A percentile compares a stretch with the other conserved stretches of the same genome.
phyloP scores from a whole-genome alignment of 495 filamentous ascomycete species.

The Podospora bellae-mahoneyi region DNA sequence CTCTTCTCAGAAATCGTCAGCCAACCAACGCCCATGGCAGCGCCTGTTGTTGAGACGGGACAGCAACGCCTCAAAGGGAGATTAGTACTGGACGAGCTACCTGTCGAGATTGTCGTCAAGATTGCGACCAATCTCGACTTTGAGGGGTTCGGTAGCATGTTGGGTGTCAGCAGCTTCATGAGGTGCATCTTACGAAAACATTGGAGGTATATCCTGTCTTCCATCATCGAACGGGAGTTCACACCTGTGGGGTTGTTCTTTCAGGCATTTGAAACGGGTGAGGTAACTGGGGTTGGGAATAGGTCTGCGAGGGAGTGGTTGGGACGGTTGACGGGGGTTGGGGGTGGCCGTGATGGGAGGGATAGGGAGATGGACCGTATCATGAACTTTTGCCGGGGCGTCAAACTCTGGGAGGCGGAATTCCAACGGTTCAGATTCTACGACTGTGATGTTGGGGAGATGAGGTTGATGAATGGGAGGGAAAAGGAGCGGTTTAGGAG shows the following conservation, averaged over 20 bases:
- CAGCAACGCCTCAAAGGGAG: neutral
- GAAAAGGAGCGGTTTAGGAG: constrained; percentile 62
- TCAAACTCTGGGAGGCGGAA: constrained; percentile 61
- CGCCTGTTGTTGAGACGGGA: neutral
- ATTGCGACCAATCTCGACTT: constrained; percentile 35
- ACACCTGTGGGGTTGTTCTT: constrained; percentile 58
- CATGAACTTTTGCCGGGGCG: constrained; percentile 53
- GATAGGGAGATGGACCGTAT: constrained; percentile 28
- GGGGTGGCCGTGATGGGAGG: neutral
- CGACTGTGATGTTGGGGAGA: constrained; percentile 48
- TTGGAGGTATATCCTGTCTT: constrained; percentile 26
- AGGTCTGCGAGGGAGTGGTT: constrained; percentile 4
- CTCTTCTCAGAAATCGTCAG: neutral
- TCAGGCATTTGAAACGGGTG: constrained; percentile 46
- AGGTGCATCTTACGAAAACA: constrained; percentile 23
- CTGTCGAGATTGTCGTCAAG: constrained; percentile 34
- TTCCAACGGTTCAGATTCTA: constrained; percentile 71
- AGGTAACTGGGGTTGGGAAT: no score
- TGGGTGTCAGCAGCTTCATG: constrained; percentile 22
- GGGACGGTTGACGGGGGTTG: neutral
- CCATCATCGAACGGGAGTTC: constrained; percentile 48
- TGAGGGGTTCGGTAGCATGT: constrained; percentile 25
- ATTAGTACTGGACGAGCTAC: constrained; percentile 11
- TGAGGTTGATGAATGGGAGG: constrained; percentile 55
- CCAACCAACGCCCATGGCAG: no score